These are phyloP conservation scores for Phalaenopsis aphrodite DNA, from an alignment of 106 monocot species.

Conservation along the genomic window DNA sequence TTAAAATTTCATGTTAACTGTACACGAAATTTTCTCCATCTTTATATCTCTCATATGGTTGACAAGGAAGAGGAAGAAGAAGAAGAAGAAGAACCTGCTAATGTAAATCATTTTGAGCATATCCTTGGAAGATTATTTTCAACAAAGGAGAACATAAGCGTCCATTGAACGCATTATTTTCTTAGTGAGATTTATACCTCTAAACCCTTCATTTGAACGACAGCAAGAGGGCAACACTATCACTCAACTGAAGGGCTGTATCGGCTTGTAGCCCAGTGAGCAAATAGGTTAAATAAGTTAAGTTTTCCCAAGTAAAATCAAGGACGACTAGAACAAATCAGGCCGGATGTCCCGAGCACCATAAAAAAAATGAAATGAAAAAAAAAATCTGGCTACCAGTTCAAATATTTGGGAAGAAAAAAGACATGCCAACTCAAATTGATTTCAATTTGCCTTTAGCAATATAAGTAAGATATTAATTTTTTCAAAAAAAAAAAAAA, in stretches of 20 bases:
- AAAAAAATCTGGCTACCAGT: background rate
- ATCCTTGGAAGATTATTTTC: too few species aligned
- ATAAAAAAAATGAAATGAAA: background rate
- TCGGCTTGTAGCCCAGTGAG: background rate
- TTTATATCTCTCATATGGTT: background rate
- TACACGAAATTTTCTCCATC: background rate
- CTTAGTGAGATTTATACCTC: background rate
- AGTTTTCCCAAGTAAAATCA: background rate
- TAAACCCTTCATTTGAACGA: background rate
- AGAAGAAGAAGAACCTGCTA: background rate
- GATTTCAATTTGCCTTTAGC: background rate
- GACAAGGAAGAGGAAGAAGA: background rate
- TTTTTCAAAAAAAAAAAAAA: background rate
- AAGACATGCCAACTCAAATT: background rate
- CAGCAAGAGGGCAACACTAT: background rate
- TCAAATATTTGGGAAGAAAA: background rate
- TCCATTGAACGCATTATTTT: background rate
- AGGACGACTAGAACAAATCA: background rate
- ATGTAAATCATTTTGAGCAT: background rate
- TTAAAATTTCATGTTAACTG: background rate
- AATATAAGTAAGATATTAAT: background rate
- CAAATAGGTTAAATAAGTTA: background rate
- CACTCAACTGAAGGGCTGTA: background rate
- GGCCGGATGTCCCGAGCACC: background rate
- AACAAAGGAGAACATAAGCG: background rate